phyloP scores from a whole-genome alignment of 1,284 basidiomycete genomes.

The Gymnopus androsaceus region DNA sequence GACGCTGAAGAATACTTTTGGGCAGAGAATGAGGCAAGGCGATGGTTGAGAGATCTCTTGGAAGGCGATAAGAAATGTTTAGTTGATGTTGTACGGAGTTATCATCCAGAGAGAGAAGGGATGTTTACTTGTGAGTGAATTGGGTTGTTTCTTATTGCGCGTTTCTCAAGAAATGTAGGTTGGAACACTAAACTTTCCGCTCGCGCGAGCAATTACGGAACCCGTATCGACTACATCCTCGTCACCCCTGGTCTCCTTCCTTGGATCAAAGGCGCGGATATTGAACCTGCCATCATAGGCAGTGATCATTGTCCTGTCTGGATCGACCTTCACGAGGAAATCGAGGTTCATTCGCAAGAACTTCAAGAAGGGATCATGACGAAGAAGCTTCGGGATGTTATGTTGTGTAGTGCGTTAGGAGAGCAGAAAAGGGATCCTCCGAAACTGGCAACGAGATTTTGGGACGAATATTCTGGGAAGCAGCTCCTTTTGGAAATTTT shows the following conservation, averaged over 20 bases:
- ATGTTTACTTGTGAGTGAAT: constrained; percentile 53
- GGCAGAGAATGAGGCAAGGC: constrained; percentile 66
- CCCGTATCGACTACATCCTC: constrained; percentile 92
- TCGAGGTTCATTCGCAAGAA: no score
- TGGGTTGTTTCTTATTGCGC: not conserved
- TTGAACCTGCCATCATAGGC: constrained; percentile 83
- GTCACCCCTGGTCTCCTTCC: constrained; percentile 83
- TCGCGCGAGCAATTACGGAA: constrained; percentile 91
- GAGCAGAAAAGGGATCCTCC: constrained; percentile 49
- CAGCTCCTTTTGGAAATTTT: constrained; percentile 80
- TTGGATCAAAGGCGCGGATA: constrained; percentile 91
- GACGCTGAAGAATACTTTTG: constrained; percentile 73
- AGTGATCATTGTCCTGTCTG: constrained; percentile 97
- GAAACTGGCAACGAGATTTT: constrained; percentile 75
- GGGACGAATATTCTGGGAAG: constrained; percentile 84
- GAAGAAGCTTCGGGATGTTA: constrained; percentile 56
- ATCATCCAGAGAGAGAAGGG: constrained; percentile 79
- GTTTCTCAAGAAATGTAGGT: constrained; percentile 44
- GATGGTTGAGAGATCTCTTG: constrained; percentile 82
- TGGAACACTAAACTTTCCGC: constrained; percentile 96
- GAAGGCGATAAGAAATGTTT: constrained; percentile 71
- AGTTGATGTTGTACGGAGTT: constrained; percentile 78
- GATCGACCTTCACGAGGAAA: constrained; percentile 85
- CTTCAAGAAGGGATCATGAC: constrained; percentile 32
- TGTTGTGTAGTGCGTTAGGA: not conserved